Evolutionary conservation across 2,329 filamentous ascomycete species (phyloP).

Genomic region (Cladosporium sp.): DNA sequence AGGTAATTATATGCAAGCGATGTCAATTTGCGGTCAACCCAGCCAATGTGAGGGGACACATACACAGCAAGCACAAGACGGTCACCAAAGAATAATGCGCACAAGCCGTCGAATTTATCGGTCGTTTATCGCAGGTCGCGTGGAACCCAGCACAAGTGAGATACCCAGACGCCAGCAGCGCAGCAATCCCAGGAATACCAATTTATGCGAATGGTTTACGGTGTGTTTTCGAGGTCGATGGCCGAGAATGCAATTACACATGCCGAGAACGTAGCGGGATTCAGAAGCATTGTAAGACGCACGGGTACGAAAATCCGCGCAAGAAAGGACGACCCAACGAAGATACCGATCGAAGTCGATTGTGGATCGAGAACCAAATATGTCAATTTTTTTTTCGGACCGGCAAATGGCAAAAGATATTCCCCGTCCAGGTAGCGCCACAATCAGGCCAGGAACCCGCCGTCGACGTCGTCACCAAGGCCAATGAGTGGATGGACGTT

Average conservation of each 20-base stretch:
- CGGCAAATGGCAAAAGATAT: neutral
- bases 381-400: neutral
- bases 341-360: neutral
- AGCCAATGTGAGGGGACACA: too few species aligned
- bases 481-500: constrained; percentile 3
- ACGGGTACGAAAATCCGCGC: neutral
- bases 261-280: neutral
- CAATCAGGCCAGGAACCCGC: neutral
- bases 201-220: neutral
- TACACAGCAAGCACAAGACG: neutral
- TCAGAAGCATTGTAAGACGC: neutral
- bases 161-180: neutral
- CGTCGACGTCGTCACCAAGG: neutral
- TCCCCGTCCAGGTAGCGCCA: neutral
- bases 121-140: neutral
- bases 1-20: neutral
- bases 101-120: neutral
- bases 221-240: neutral
- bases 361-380: constrained; percentile 1
- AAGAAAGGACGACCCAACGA: neutral
- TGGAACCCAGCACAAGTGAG: neutral
- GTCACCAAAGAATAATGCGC: neutral
- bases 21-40: neutral
- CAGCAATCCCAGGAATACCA: neutral
- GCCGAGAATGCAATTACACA: constrained; percentile 3